Conservation (phyloP, 2,329 filamentous ascomycete genomes). For the Exophiala spinifera region DNA sequence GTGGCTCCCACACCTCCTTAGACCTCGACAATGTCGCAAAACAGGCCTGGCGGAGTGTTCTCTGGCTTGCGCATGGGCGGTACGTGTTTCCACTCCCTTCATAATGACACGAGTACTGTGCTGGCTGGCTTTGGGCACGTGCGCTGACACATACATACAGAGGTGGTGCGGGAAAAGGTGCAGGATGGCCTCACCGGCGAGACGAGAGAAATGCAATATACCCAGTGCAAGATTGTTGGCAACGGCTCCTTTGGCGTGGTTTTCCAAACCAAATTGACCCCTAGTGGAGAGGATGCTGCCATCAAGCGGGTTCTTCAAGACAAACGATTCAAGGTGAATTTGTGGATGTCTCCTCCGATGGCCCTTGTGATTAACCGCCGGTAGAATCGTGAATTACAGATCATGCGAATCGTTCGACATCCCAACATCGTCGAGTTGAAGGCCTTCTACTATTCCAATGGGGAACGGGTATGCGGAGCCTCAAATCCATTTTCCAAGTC, state of each 20-base stretch:
- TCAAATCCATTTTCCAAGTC: not conserved
- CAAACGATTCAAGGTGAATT: slow-evolving; percentile 96
- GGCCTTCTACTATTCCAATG: slow-evolving; percentile 99
- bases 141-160: slow-evolving; percentile 49
- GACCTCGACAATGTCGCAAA: slow-evolving; percentile 71
- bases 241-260: slow-evolving; percentile 99
- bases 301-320: slow-evolving; percentile 99
- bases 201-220: slow-evolving; percentile 95
- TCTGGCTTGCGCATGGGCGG: slow-evolving; percentile 91
- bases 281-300: slow-evolving; percentile 95
- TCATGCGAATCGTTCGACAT: slow-evolving; percentile 98
- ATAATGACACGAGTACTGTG: slow-evolving; percentile 8
- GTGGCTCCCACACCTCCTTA: slow-evolving; percentile 30
- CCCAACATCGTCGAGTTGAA: slow-evolving; percentile 99
- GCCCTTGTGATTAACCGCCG: slow-evolving; percentile 32
- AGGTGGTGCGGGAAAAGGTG: slow-evolving; percentile 97
- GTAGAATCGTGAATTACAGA: slow-evolving; percentile 97
- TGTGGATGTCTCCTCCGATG: not conserved
- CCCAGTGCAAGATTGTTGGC: slow-evolving; percentile 98
- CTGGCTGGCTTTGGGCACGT: slow-evolving; percentile 13
- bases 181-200: slow-evolving; percentile 97
- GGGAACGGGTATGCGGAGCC: slow-evolving; percentile 72
- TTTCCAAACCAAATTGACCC: slow-evolving; percentile 97
- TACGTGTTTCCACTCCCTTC: slow-evolving; percentile 53
- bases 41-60: slow-evolving; percentile 80